Percentiles rank a stretch among this genome's conserved stretches.
Conservation (phyloP, 306 rosid species). For the Acacia acuminata region DNA sequence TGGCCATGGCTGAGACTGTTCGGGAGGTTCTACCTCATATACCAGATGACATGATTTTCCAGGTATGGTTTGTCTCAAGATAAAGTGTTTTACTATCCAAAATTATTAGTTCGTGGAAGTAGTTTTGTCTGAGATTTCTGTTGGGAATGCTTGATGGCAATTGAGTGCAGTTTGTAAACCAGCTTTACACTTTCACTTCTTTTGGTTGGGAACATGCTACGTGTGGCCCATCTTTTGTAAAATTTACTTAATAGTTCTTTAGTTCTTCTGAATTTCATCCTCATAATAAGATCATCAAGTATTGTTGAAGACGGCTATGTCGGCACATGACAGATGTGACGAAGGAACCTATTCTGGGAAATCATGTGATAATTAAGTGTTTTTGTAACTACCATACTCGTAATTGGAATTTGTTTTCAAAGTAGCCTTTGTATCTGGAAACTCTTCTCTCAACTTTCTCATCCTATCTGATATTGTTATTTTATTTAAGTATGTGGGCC, state of each 20-base stretch:
- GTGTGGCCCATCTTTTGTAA: neutral
- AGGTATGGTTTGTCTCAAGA: slow-evolving; percentile 48
- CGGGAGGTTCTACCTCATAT: slow-evolving; percentile 94
- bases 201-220: neutral
- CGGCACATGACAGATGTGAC: neutral
- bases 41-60: slow-evolving; percentile 89
- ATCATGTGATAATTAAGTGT: neutral
- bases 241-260: neutral
- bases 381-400: neutral
- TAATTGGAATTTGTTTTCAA: neutral
- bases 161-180: neutral
- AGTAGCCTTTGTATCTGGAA: neutral
- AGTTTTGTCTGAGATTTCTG: slow-evolving; percentile 7
- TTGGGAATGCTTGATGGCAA: slow-evolving; percentile 10
- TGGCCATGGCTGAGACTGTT: slow-evolving; percentile 99
- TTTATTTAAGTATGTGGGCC: neutral
- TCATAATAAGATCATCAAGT: neutral
- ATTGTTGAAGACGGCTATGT: neutral
- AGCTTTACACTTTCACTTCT: neutral
- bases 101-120: neutral
- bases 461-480: neutral
- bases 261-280: neutral
- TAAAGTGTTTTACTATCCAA: neutral
- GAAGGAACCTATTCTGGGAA: neutral
- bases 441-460: neutral